Conservation (phyloP, 129 eudicot species). For the Kitagawia praeruptora region DNA sequence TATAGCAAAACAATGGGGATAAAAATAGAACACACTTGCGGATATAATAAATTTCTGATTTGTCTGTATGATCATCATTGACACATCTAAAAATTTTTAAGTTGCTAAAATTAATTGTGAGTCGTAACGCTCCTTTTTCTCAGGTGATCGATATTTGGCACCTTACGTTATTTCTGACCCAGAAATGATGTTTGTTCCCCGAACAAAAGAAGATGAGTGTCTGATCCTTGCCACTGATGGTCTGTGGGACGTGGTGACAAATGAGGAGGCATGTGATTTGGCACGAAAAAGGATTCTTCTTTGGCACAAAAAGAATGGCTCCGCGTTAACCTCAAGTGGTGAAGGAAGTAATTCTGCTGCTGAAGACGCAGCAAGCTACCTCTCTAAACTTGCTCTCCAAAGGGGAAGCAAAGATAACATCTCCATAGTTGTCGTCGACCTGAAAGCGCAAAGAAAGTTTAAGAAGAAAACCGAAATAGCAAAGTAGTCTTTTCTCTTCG, state of each 20-base stretch:
- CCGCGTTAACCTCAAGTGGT: slow-evolving; percentile 20
- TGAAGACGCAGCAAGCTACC: slow-evolving; percentile 44
- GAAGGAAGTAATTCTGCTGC: slow-evolving; percentile 35
- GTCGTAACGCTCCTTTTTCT: background rate
- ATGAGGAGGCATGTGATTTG: slow-evolving; percentile 50
- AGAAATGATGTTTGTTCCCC: slow-evolving; percentile 34
- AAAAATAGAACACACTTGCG: background rate
- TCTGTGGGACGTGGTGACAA: slow-evolving; percentile 54
- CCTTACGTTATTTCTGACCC: slow-evolving; percentile 55
- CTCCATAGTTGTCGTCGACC: slow-evolving; percentile 47
- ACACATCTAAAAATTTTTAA: background rate
- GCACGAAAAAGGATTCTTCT: slow-evolving; percentile 39
- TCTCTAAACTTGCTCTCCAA: slow-evolving; percentile 42
- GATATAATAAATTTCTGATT: background rate
- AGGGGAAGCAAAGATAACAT: slow-evolving; percentile 52
- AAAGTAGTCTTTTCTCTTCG: background rate
- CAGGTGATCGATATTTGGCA: slow-evolving; percentile 48
- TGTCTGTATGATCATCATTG: background rate
- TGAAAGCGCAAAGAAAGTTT: slow-evolving; percentile 47
- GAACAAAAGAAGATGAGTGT: slow-evolving; percentile 43
- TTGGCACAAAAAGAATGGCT: slow-evolving; percentile 48
- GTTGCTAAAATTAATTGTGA: background rate
- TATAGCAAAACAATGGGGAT: background rate
- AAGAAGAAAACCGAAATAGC: slow-evolving; percentile 29
- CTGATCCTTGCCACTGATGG: slow-evolving; percentile 53